Evolutionary conservation across 768 basidiomycete species (phyloP).

Genomic region (Arthromyces matolae): DNA sequence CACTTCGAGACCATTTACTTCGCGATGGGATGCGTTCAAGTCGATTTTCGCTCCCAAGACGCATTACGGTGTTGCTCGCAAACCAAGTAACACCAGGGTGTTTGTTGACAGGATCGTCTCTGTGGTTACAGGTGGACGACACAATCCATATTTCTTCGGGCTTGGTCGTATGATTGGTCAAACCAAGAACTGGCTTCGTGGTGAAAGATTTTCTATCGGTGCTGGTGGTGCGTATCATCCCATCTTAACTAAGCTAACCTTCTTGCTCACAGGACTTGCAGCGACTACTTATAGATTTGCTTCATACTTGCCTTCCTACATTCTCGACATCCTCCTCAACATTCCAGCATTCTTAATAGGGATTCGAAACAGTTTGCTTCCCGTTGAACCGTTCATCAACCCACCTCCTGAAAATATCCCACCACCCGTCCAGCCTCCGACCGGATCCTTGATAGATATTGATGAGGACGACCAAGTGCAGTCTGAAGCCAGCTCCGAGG

Average conservation of each 20-base stretch:
- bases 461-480: constrained; percentile 8
- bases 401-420: constrained; percentile 15
- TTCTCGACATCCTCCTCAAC: constrained; percentile 63
- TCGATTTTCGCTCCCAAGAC: constrained; percentile 36
- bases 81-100: constrained; percentile 50
- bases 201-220: constrained; percentile 69
- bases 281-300: constrained; percentile 69
- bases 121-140: constrained; percentile 56
- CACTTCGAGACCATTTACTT: constrained; percentile 21
- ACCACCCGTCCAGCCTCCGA: constrained; percentile 26
- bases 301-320: constrained; percentile 59
- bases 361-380: constrained; percentile 57
- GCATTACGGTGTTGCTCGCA: constrained; percentile 41
- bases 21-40: constrained; percentile 26
- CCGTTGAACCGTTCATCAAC: constrained; percentile 41
- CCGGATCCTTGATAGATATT: constrained; percentile 10
- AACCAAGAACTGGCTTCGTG: constrained; percentile 54
- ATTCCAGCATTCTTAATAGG: constrained; percentile 64
- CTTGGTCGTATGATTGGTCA: constrained; percentile 45
- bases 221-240: constrained; percentile 61
- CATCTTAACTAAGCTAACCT: constrained; percentile 4
- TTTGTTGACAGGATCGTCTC: constrained; percentile 59
- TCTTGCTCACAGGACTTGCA: constrained; percentile 27
- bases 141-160: constrained; percentile 39
- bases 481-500: constrained; percentile 56